Evolutionary conservation across 768 basidiomycete genomes (phyloP).

Genomic region (Chiua virens): DNA sequence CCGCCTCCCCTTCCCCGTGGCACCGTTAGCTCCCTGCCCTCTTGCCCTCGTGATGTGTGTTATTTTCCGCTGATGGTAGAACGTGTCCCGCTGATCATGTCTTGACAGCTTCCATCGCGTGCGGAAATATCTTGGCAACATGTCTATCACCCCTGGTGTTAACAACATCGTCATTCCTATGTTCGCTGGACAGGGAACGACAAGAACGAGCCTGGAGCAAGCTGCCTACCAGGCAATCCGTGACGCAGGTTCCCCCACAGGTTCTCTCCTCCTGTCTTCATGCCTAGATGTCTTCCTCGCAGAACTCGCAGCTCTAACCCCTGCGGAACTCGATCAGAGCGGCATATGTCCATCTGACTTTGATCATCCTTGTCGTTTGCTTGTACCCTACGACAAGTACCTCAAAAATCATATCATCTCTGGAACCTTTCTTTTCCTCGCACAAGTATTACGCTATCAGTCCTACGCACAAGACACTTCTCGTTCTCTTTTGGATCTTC

Average conservation of each 20-base stretch:
- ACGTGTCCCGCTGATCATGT: not conserved
- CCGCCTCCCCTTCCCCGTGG: not conserved
- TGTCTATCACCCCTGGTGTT: slow-evolving; percentile 2
- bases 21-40: not conserved
- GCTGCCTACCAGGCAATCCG: slow-evolving; percentile 39
- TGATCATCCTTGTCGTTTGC: slow-evolving; percentile 35
- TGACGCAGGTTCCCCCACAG: slow-evolving; percentile 43
- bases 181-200: slow-evolving; percentile 58
- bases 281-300: slow-evolving; percentile 50
- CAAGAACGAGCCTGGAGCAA: slow-evolving; percentile 30
- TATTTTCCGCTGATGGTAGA: not conserved
- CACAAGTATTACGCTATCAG: slow-evolving; percentile 55
- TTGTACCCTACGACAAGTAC: slow-evolving; percentile 39
- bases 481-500: slow-evolving; percentile 25
- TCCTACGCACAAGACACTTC: slow-evolving; percentile 34
- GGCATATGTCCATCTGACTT: slow-evolving; percentile 50
- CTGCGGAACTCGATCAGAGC: slow-evolving; percentile 31
- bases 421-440: slow-evolving; percentile 47
- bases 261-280: slow-evolving; percentile 46
- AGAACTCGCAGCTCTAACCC: slow-evolving; percentile 50
- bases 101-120: not conserved
- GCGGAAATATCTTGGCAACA: not conserved
- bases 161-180: slow-evolving; percentile 40
- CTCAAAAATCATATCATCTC: slow-evolving; percentile 49
- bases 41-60: slow-evolving; percentile 7